Evolutionary conservation across 371 early-diverging fungal species (phyloP).

Genomic region (Apophysomyces sp.): DNA sequence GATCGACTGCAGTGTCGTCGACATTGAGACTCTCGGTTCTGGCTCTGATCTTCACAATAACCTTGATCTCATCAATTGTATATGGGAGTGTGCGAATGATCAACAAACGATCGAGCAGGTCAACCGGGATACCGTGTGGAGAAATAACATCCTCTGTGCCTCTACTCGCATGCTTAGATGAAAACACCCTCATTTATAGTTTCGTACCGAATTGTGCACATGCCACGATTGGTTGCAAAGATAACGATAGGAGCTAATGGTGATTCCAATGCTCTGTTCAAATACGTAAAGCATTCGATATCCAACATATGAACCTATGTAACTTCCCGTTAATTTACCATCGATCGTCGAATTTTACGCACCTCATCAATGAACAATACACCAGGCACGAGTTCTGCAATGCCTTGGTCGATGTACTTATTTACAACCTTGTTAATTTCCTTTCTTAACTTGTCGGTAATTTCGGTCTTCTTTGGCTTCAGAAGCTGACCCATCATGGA

Average conservation of each 20-base stretch:
- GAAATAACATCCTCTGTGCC: conserved; percentile 91
- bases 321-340: conserved; percentile 7
- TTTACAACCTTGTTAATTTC: conserved; percentile 99
- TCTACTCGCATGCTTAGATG: conserved; percentile 27
- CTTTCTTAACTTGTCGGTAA: conserved; percentile 95
- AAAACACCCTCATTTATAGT: neutral
- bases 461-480: conserved; percentile 98
- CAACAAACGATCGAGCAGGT: conserved; percentile 94
- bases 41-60: conserved; percentile 90
- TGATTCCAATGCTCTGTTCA: conserved; percentile 96
- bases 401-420: conserved; percentile 98
- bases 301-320: conserved; percentile 94
- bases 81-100: conserved; percentile 95
- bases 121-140: conserved; percentile 97
- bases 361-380: conserved; percentile 98
- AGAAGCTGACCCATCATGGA: conserved; percentile 96
- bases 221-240: conserved; percentile 96
- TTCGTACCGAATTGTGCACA: conserved; percentile 84
- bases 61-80: conserved; percentile 86
- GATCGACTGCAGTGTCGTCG: conserved; percentile 71
- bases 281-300: conserved; percentile 98
- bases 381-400: conserved; percentile 96
- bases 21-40: conserved; percentile 85
- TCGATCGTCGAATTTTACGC: conserved; percentile 21
- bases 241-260: conserved; percentile 96